These are phyloP conservation scores for Amanita pseudoporphyria DNA, from an alignment of 768 basidiomycete genomes.

Conservation along the genomic window DNA sequence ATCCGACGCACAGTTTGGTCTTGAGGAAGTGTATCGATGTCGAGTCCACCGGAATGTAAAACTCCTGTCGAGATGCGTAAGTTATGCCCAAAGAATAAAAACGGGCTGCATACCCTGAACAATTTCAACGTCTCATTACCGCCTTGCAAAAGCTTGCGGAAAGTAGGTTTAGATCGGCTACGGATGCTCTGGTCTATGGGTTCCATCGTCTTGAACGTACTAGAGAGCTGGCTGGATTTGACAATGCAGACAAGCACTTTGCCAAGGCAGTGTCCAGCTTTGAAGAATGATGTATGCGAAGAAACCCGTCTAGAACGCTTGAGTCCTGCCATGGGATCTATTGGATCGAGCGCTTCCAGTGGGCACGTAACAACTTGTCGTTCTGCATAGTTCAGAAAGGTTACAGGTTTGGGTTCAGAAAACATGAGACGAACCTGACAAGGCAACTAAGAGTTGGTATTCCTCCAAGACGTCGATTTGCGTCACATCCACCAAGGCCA, in stretches of 20 bases:
- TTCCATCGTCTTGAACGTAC: constrained; percentile 95
- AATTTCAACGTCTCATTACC: constrained; percentile 89
- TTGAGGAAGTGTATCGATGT: constrained; percentile 96
- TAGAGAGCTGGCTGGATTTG: constrained; percentile 89
- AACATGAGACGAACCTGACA: constrained; percentile 60
- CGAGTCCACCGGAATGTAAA: constrained; percentile 97
- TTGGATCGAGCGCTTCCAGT: constrained; percentile 81
- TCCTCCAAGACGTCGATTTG: constrained; percentile 97
- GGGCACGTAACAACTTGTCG: constrained; percentile 95
- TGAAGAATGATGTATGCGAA: constrained; percentile 96
- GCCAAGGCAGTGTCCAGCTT: constrained; percentile 87
- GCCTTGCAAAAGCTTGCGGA: constrained; percentile 88
- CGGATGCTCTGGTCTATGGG: constrained; percentile 86
- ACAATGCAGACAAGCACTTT: constrained; percentile 93
- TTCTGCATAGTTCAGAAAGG: constrained; percentile 37
- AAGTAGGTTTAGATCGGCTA: constrained; percentile 80
- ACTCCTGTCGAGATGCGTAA: constrained; percentile 53
- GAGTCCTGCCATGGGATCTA: constrained; percentile 83
- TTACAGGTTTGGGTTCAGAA: neutral
- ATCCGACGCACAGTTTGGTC: constrained; percentile 95
- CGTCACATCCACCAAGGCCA: constrained; percentile 79
- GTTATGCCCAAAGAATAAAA: neutral
- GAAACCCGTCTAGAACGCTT: constrained; percentile 94
- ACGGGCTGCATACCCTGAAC: constrained; percentile 57
- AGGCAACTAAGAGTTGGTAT: constrained; percentile 90